phyloP scores from a whole-genome alignment of 768 basidiomycete genomes.

The Hericium rajendrae region DNA sequence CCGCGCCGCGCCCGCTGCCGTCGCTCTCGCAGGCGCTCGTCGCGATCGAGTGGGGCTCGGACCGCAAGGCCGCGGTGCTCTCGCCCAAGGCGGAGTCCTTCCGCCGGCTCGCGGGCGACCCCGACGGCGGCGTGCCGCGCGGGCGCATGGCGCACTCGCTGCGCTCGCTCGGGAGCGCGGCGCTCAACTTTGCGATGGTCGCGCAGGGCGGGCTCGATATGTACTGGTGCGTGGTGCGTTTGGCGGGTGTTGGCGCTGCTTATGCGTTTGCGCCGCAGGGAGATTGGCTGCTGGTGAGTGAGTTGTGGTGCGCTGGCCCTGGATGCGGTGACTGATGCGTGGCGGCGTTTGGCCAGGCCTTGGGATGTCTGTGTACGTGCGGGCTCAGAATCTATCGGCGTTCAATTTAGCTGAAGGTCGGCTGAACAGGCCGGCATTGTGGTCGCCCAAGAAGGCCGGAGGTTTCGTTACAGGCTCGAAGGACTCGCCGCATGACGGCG shows the following conservation, averaged over 20 bases:
- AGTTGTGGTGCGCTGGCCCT: background rate
- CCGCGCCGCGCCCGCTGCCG: constrained; percentile 44
- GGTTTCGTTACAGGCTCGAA: constrained; percentile 68
- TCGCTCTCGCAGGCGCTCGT: constrained; percentile 66
- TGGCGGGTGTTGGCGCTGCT: background rate
- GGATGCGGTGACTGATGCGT: background rate
- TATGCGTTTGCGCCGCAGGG: constrained; percentile 34
- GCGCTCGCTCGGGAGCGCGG: constrained; percentile 76
- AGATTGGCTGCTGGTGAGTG: constrained; percentile 66
- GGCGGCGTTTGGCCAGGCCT: constrained; percentile 29
- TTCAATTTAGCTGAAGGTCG: background rate
- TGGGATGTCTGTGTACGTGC: constrained; percentile 76
- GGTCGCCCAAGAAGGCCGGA: constrained; percentile 88
- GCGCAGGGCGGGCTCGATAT: constrained; percentile 84
- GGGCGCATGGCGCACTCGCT: constrained; percentile 84
- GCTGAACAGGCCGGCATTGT: constrained; percentile 64
- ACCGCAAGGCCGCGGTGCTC: constrained; percentile 47
- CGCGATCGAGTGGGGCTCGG: constrained; percentile 86
- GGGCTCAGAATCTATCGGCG: background rate
- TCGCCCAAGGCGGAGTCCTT: constrained; percentile 58
- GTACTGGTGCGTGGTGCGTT: constrained; percentile 56
- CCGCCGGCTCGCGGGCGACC: constrained; percentile 65
- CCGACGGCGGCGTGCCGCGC: constrained; percentile 45
- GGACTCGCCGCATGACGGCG: constrained; percentile 27
- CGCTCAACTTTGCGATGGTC: constrained; percentile 73